These are phyloP conservation scores for Pleurozium schreberi DNA, from an alignment of 225 moss, liverwort and hornwort species.

Conservation along the genomic window DNA sequence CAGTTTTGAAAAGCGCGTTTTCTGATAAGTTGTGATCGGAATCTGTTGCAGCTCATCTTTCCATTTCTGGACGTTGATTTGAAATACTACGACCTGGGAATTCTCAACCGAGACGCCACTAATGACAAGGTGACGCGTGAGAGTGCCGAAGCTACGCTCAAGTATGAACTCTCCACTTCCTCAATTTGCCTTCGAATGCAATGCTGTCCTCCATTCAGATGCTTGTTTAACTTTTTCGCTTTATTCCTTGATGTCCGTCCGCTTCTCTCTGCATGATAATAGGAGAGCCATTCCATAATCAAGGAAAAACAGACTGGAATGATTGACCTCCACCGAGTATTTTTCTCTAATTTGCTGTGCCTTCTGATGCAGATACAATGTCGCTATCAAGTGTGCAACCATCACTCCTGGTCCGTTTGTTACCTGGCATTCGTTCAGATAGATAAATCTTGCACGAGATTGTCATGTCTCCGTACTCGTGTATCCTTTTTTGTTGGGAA, in stretches of 20 bases:
- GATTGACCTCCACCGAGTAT: neutral
- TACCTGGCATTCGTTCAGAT: neutral
- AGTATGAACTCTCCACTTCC: slow-evolving; percentile 24
- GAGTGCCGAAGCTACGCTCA: slow-evolving; percentile 83
- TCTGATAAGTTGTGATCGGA: neutral
- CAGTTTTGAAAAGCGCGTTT: neutral
- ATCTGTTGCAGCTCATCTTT: slow-evolving; percentile 53
- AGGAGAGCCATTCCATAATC: neutral
- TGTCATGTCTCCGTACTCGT: neutral
- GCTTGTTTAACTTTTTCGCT: neutral
- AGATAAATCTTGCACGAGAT: neutral
- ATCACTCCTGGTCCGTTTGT: slow-evolving; percentile 67
- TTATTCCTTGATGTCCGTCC: neutral
- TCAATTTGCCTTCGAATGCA: neutral
- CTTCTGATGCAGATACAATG: slow-evolving; percentile 59
- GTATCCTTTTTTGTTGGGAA: neutral
- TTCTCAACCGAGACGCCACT: slow-evolving; percentile 72
- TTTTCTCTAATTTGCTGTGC: neutral
- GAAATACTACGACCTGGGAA: slow-evolving; percentile 85
- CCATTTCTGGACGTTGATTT: slow-evolving; percentile 79
- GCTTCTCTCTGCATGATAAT: neutral
- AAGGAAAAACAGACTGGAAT: neutral
- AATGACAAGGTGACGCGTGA: slow-evolving; percentile 73
- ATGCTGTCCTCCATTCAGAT: neutral
- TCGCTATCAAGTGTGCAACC: slow-evolving; percentile 92